Conservation (phyloP, 768 basidiomycete species). For the Coprinopsis sp. region DNA sequence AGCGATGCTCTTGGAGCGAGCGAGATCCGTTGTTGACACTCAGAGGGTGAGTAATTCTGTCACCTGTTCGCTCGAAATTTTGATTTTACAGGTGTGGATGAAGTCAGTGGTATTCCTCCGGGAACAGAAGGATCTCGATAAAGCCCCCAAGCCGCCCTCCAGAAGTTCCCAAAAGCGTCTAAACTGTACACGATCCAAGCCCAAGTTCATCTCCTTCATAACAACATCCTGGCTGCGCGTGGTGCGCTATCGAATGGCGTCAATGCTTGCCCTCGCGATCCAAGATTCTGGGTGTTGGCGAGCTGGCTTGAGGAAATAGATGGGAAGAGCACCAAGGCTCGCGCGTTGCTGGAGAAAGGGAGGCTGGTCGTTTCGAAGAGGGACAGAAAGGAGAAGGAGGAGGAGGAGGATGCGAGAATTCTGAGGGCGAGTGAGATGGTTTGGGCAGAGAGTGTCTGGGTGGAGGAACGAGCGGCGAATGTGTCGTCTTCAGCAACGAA, state of each 20-base stretch:
- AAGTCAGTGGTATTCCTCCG: constrained; percentile 95
- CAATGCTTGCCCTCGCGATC: constrained; percentile 82
- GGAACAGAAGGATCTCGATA: constrained; percentile 71
- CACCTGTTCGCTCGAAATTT: not conserved
- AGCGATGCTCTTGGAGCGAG: constrained; percentile 79
- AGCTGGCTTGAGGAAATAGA: constrained; percentile 88
- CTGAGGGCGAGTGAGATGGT: constrained; percentile 25
- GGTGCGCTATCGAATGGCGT: constrained; percentile 79
- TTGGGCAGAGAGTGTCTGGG: constrained; percentile 88
- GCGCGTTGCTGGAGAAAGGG: constrained; percentile 86
- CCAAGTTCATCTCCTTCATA: constrained; percentile 66
- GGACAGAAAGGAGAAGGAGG: constrained; percentile 36
- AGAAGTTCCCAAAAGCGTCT: constrained; percentile 82
- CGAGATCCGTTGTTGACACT: constrained; percentile 87
- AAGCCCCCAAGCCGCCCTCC: constrained; percentile 71
- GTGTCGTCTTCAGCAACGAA: constrained; percentile 19
- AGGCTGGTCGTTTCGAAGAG: constrained; percentile 80
- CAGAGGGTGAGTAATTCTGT: constrained; percentile 62
- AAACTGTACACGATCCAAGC: constrained; percentile 98
- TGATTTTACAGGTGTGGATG: constrained; percentile 87
- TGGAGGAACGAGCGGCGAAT: constrained; percentile 87
- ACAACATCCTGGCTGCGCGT: constrained; percentile 63
- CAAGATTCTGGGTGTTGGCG: constrained; percentile 86
- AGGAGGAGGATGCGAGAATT: not conserved
- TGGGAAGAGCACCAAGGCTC: constrained; percentile 86